Conservation (phyloP, 129 eudicot species). For the Chrysanthemum lavandulifolium region DNA sequence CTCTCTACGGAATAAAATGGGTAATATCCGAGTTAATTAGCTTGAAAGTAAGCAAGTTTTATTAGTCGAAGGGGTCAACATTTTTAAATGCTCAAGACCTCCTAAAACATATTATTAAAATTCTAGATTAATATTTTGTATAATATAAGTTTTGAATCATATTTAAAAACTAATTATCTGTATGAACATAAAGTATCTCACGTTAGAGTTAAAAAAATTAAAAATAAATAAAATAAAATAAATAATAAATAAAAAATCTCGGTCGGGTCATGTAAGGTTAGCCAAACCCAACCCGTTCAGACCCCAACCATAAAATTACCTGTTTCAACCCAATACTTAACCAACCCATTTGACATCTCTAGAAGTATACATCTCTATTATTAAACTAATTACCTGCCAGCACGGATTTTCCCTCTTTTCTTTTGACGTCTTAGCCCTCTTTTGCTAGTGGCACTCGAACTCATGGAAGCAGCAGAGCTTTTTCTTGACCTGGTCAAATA, state of each 20-base stretch:
- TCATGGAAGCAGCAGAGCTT: conserved; percentile 72
- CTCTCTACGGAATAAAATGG: neutral
- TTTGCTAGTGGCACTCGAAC: conserved; percentile 56
- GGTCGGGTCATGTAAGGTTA: no score
- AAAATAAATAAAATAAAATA: no score
- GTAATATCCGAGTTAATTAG: neutral
- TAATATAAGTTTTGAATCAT: neutral
- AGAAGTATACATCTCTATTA: neutral
- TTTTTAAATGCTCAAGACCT: neutral
- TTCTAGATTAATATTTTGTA: neutral
- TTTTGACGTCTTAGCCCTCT: conserved; percentile 73
- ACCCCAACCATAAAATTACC: neutral
- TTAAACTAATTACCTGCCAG: conserved; percentile 73
- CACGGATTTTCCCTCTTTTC: conserved; percentile 90
- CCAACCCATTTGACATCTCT: neutral
- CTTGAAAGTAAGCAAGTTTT: neutral
- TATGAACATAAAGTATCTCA: neutral
- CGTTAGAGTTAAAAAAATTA: neutral
- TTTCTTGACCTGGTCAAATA: conserved; percentile 58
- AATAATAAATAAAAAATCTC: no score
- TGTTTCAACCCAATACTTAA: neutral
- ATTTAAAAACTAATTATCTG: neutral
- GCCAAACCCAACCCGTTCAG: neutral
- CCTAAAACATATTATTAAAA: neutral
- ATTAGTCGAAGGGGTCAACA: neutral